Evolutionary conservation across 1,284 basidiomycete species (phyloP).

Genomic region (Uromyces viciae-fabae): DNA sequence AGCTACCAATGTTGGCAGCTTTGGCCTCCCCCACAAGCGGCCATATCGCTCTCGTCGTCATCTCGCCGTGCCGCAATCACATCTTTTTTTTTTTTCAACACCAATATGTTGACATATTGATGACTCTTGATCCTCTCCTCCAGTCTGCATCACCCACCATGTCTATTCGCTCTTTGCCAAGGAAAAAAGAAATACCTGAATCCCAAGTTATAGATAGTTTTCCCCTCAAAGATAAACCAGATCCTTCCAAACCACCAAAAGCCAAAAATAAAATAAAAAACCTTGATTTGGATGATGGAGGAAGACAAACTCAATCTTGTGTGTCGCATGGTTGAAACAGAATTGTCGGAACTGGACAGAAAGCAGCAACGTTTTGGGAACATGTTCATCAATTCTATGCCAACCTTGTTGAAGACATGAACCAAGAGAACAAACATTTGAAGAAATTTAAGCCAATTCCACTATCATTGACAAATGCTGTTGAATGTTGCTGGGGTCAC

Average conservation of each 20-base stretch:
- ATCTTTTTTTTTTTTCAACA: no score
- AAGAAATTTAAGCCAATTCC: background rate
- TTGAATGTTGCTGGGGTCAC: background rate
- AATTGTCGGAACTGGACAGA: background rate
- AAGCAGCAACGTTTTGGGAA: background rate
- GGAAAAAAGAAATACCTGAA: no score
- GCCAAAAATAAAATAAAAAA: background rate
- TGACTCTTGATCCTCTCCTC: no score
- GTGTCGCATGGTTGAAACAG: slow-evolving; percentile 12
- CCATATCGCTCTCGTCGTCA: no score
- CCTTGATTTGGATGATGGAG: background rate
- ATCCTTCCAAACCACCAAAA: background rate
- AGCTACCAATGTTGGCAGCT: slow-evolving; percentile 2
- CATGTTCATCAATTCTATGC: background rate
- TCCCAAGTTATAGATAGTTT: background rate
- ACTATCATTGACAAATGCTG: background rate
- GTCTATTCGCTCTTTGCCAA: no score
- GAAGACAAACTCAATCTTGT: background rate
- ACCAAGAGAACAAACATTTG: background rate
- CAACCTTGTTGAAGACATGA: background rate
- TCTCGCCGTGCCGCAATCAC: no score
- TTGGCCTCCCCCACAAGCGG: background rate
- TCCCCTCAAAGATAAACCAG: background rate
- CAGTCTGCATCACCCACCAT: no score
- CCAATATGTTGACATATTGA: no score